Evolutionary conservation across 345 rosid species (phyloP).

Genomic region (Gossypium ekmanianum): DNA sequence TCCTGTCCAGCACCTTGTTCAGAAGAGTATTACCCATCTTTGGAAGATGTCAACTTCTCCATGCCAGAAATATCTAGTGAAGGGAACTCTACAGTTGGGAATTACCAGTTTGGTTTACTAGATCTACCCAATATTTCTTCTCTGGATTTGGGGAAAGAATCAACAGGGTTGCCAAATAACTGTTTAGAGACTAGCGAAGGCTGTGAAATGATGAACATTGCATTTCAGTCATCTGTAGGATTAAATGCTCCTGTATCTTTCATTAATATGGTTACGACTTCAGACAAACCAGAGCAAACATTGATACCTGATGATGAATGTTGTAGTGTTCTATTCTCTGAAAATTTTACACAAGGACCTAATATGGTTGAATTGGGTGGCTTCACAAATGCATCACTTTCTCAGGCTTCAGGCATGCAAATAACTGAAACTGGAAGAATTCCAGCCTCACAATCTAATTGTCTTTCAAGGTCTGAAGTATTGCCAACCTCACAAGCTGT

Average conservation of each 20-base stretch:
- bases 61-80: conserved; percentile 59
- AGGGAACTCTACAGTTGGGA: conserved; percentile 39
- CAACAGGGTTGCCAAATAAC: conserved; percentile 44
- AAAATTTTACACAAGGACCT: conserved; percentile 34
- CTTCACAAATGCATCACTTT: conserved; percentile 32
- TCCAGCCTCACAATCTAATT: conserved; percentile 36
- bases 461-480: conserved; percentile 41
- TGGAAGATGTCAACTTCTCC: conserved; percentile 45
- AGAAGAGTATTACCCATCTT: conserved; percentile 48
- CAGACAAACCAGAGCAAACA: conserved; percentile 44
- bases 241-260: conserved; percentile 40
- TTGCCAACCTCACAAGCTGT: conserved; percentile 44
- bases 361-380: conserved; percentile 35
- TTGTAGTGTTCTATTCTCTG: conserved; percentile 67
- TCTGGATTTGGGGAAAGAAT: conserved; percentile 43
- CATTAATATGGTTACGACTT: conserved; percentile 33
- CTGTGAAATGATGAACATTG: conserved; percentile 35
- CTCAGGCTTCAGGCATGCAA: conserved; percentile 36
- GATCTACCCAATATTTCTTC: conserved; percentile 42
- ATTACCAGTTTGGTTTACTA: conserved; percentile 46
- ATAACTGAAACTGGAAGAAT: conserved; percentile 36
- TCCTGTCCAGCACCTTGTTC: conserved; percentile 56
- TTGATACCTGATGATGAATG: conserved; percentile 86
- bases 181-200: conserved; percentile 36
- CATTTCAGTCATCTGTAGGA: conserved; percentile 47